Conservation (phyloP, 495 filamentous ascomycete species). For the Usnea hakonensis region DNA sequence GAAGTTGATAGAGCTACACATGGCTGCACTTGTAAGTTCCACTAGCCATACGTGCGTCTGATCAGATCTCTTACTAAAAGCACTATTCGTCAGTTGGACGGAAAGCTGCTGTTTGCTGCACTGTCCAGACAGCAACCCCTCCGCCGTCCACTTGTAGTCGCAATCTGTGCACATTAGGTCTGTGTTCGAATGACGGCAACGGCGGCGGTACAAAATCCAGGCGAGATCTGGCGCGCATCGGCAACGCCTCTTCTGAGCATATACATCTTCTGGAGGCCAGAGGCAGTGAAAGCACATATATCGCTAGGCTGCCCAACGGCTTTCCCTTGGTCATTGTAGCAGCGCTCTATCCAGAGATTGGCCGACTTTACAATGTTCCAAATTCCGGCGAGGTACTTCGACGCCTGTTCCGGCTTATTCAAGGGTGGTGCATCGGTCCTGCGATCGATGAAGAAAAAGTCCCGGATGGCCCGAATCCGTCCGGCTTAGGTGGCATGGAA, state of each 20-base stretch:
- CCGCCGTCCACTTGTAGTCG: background rate
- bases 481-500: background rate
- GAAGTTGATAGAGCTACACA: background rate
- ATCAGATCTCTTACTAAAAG: background rate
- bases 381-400: background rate
- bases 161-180: background rate
- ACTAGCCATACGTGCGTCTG: background rate
- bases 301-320: background rate
- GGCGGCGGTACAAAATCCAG: background rate
- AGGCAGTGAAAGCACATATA: background rate
- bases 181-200: constrained; percentile 1
- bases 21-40: background rate
- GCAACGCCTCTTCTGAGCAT: background rate
- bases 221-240: constrained; percentile 5
- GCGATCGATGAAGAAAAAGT: background rate
- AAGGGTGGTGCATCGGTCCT: background rate
- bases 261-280: background rate
- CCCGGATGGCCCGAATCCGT: background rate
- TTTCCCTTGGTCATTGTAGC: background rate
- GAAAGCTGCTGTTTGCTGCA: background rate
- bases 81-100: background rate
- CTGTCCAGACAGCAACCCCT: background rate
- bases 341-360: background rate
- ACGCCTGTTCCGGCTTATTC: background rate
- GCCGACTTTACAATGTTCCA: background rate